phyloP scores from a whole-genome alignment of 257 asterid genomes.

The Przewalskia tangutica region DNA sequence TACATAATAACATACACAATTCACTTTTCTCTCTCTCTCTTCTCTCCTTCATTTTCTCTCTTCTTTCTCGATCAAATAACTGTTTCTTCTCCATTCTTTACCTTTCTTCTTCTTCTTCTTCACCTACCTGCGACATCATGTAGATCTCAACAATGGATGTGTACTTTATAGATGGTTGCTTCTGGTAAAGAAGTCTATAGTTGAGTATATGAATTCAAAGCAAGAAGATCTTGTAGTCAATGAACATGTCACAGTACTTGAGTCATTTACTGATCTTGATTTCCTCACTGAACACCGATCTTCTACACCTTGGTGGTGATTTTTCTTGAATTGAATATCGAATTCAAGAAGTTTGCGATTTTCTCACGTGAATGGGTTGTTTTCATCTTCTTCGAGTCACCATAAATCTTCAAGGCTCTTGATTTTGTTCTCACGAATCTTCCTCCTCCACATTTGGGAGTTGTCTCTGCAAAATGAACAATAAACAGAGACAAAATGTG shows the following conservation, averaged over 20 bases:
- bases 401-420: constrained; percentile 27
- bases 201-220: not conserved
- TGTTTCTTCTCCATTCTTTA: no score
- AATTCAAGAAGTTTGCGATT: constrained; percentile 52
- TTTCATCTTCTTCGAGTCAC: constrained; percentile 30
- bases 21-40: no score
- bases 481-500: no score
- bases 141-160: no score
- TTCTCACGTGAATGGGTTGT: constrained; percentile 41
- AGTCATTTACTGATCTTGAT: constrained; percentile 61
- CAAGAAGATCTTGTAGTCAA: constrained; percentile 38
- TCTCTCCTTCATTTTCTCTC: no score
- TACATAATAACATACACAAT: no score
- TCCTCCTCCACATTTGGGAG: constrained; percentile 14
- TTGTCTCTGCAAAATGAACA: not conserved
- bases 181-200: no score
- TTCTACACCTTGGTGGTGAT: constrained; percentile 18
- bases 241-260: constrained; percentile 18
- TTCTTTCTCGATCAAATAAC: no score
- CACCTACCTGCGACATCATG: no score
- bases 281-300: constrained; percentile 52
- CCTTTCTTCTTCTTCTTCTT: no score
- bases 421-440: constrained; percentile 28
- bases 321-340: constrained; percentile 62
- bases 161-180: no score